Percentiles rank a stretch among this genome's conserved stretches.
Evolutionary conservation across 257 asterid genomes (phyloP).

Genomic region (Craterostigma plantagineum): DNA sequence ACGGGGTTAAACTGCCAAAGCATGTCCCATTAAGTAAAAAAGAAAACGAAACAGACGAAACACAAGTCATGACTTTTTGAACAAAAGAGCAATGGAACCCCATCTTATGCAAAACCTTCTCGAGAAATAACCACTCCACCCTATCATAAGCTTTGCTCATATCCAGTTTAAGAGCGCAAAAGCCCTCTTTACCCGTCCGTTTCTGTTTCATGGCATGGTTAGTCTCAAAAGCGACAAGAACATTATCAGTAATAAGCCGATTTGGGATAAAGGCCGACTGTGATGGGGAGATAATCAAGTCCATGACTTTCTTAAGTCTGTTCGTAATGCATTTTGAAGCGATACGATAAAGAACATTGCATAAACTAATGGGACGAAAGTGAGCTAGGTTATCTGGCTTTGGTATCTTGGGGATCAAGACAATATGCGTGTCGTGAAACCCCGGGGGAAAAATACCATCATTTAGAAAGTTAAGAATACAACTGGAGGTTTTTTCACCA

Average conservation of each 20-base stretch:
- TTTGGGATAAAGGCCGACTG: background rate
- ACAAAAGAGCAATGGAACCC: background rate
- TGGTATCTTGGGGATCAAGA: background rate
- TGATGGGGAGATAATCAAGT: background rate
- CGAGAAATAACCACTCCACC: background rate
- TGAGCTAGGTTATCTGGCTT: background rate
- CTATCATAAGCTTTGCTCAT: background rate
- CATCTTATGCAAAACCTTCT: background rate
- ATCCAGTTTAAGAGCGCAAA: background rate
- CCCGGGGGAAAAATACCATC: background rate
- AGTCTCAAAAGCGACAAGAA: background rate
- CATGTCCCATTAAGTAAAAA: background rate
- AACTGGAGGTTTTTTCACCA: background rate
- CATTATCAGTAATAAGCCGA: background rate
- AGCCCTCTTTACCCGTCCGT: background rate
- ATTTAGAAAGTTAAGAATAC: background rate
- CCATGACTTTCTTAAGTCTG: background rate
- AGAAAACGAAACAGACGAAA: background rate
- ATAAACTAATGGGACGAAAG: background rate
- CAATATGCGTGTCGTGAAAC: background rate
- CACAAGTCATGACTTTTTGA: background rate
- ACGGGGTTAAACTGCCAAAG: no score
- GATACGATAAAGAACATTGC: background rate
- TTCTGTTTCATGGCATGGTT: background rate
- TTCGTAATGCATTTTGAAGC: background rate